Evolutionary conservation across 148 eudicot genomes (phyloP), one percentile per base, ranked within the genome.

Genomic region (Silene latifolia): DNA sequence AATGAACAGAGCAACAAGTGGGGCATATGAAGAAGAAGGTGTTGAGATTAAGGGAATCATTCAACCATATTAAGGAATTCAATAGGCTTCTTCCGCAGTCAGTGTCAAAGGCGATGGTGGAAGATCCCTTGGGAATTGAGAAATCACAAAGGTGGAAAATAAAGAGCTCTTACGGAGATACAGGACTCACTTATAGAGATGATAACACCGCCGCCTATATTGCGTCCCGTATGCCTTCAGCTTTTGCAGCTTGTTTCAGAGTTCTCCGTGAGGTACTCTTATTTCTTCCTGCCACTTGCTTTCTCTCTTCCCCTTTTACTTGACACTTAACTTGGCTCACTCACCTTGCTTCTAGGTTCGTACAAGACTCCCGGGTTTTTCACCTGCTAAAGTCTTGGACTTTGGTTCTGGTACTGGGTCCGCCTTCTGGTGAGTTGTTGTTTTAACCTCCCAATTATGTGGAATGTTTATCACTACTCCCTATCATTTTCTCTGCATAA

Each of bases 391-490:
- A 71, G 96, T 92, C 10, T 79, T 95, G 78, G 98, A 95, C 82
- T 95, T 92, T 87, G 99, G 99, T 64, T 85, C 99, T 71, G 99
- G 99, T 81, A 85, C 97, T 80, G 99, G 99, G 67, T 90, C 97
- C 4, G 99, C 94, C 54, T 77, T 92, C 78, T 92, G 98, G 98
- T 95, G 75, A 89, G 96, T 48, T 75, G 0, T 21, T 13, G 21
- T 47, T 19, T 9, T 1, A 27, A n/a, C 51, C 39, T 62, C 21
- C 51, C 23, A 21, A 19, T 69, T 54, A 35, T 53, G 47, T 75
- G 14, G 21, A 63, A 42, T 24, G 29, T 21, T 53, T 51, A 60
- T 42, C 13, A 39, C 44, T 39, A 39, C 8, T 39, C 44, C 44
- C 8, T 1, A 39, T 39, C 44, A 39, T 39, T 39, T 25, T 73